Evolutionary conservation across 371 early-diverging fungal genomes (phyloP), one percentile per base, ranked within the genome.

Genomic region (Mucor indicus): DNA sequence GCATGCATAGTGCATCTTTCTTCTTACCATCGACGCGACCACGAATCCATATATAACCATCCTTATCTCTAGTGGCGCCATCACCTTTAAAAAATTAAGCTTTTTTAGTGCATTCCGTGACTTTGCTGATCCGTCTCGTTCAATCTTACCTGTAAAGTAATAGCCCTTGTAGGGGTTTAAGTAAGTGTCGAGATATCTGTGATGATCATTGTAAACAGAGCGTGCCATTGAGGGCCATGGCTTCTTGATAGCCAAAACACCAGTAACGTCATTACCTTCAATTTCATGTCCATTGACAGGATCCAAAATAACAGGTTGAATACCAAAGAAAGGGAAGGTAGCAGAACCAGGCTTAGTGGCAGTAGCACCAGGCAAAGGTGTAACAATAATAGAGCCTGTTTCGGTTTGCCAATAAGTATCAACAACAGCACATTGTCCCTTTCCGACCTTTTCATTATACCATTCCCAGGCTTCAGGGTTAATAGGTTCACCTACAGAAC

Each of bases 391-490:
- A 11, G 92, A 92, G 15, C 99, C 99, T 2, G 98, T 95, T 72
- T 99, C 99, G 1, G 95, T 93, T 60, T 87, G 86, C 93, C 93
- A 93, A 76, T 95, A 96, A 8, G 98, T 97, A 70, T 99, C 99
- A 10, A 99, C 92, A 6, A 99, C 78, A 3, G 93, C 87, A 57
- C 93, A 90, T 17, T 81, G 82, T n/a, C 83, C 77, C 43, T 88
- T 80, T 21, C 96, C 97, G 27, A 98, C 93, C 23, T 87, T 80
- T 19, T 85, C 80, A 63, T 88, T 73, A 76, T 95, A 98, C 98
- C 98, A 99, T 40, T 85, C 69, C 93, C 98, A 97, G 10, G 99
- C 96, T 50, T 96, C 95, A 27, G 94, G 92, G 67, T 98, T 93
- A 65, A 98, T 96, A 35, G 98, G 99, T 73, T 99, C 99, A 35